A percentile compares a stretch with the other conserved stretches of the same genome.
Evolutionary conservation across 768 basidiomycete species (phyloP).

Genomic region (Rhodotorula graminis): DNA sequence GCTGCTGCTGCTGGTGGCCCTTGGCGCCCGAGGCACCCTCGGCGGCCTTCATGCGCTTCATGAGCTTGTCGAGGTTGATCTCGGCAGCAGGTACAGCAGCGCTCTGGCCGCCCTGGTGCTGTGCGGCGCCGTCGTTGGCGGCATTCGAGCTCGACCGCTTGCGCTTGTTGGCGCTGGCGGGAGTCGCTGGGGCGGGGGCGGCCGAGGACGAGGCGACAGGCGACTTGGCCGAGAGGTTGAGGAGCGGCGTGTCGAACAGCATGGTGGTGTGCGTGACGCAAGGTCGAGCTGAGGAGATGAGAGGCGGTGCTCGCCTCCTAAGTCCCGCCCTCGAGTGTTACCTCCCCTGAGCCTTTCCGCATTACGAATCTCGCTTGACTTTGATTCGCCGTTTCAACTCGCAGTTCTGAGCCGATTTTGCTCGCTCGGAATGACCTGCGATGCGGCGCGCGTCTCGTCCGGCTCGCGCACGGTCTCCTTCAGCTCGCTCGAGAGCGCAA

Average conservation of each 20-base stretch:
- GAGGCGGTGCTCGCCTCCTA: not conserved
- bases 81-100: conserved; percentile 47
- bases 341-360: too few species aligned
- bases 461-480: too few species aligned
- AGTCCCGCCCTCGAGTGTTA: too few species aligned
- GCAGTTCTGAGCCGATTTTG: too few species aligned
- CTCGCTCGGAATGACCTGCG: too few species aligned
- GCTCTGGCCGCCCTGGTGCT: conserved; percentile 45
- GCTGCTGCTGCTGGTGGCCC: conserved; percentile 14
- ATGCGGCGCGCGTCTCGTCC: too few species aligned
- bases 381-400: too few species aligned
- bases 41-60: conserved; percentile 51
- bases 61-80: conserved; percentile 60
- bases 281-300: not conserved
- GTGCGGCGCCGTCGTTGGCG: not conserved
- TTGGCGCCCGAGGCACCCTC: conserved; percentile 5
- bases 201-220: conserved; percentile 13
- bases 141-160: conserved; percentile 9
- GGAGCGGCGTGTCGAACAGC: conserved; percentile 38
- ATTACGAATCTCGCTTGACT: too few species aligned
- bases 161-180: conserved; percentile 25
- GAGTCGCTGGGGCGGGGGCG: not conserved
- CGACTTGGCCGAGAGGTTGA: conserved; percentile 7
- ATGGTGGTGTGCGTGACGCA: not conserved
- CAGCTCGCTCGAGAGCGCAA: too few species aligned